Evolutionary conservation across 2,329 filamentous ascomycete genomes (phyloP), one percentile per base, ranked within the genome.

Genomic region (Saccharata proteae): DNA sequence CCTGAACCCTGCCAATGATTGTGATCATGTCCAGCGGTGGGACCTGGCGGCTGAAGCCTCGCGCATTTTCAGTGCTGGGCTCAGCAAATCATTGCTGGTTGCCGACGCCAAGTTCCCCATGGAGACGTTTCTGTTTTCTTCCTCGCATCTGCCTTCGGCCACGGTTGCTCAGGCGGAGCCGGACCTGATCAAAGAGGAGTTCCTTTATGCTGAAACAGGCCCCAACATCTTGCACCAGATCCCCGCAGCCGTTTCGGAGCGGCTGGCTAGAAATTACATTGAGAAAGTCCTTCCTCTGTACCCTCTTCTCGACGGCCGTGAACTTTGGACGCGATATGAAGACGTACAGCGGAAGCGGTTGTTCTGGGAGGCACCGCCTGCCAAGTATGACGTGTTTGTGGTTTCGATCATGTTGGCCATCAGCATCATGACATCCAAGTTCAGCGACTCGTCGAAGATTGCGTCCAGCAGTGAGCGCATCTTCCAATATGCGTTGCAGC

Each of bases 381-480:
- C 27, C 3, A 16, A 26, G n/a, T 29, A 30, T 8, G 33, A 35
- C 13, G 5, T 35, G 2, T 35, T 35, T 12, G 26, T 30, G 6
- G 28, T 35, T 14, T 31, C 33, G 14, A 35, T 35, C 28, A 27
- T 35, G 23, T 19, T 35, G 14, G 33, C 33, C 19, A 31, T 35
- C 12, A 31, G 28, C 33, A 35, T 35, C 14, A 35, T 28, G 28
- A 35, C 33, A 3, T 35, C 33, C 14, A 35, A 31, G 16, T 26
- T 30, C 19, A 35, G 16, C 12, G 33, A 35, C 16, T 35, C 33
- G 3, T 18, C 28, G 3, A 35, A 35, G 19, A 22, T 35, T 28
- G 28, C 33, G 5, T 23, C 19, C 4, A 26, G 24, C n/a, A 30
- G 28, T 13, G 28, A 35, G 14, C 13, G 33, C 11, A 26, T 35